A percentile compares a stretch with the other conserved stretches of the same genome.
These are phyloP conservation scores for Hypoxylon rickii DNA, from an alignment of 495 filamentous ascomycete species.

Conservation along the genomic window DNA sequence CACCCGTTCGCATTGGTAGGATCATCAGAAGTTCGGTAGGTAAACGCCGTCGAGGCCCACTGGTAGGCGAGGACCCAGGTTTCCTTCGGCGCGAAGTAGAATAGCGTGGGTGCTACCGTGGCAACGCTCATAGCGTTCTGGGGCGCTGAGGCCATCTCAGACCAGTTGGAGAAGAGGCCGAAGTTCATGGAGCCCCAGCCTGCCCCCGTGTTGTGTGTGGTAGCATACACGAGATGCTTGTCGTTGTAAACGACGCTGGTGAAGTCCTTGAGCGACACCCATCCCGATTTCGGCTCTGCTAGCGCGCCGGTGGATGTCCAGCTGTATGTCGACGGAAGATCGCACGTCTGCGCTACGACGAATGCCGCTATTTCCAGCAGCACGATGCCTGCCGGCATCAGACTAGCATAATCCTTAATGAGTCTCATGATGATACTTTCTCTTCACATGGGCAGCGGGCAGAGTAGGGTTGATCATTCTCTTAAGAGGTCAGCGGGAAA, in stretches of 20 bases:
- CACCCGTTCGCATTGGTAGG: conserved; percentile 61
- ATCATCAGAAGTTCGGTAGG: conserved; percentile 62
- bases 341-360: conserved; percentile 44
- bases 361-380: conserved; percentile 30
- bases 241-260: conserved; percentile 55
- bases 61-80: conserved; percentile 66
- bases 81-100: conserved; percentile 64
- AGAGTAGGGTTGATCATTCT: too few relatives aligned
- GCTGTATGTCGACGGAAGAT: conserved; percentile 58
- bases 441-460: too few relatives aligned
- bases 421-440: conserved; percentile 20
- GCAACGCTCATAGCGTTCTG: conserved; percentile 54
- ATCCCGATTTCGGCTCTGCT: conserved; percentile 55
- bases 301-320: conserved; percentile 58
- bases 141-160: conserved; percentile 55
- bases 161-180: conserved; percentile 58
- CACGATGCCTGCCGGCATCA: conserved; percentile 3
- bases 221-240: conserved; percentile 61
- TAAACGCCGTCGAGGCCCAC: conserved; percentile 62
- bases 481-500: too few relatives aligned
- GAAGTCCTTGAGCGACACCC: conserved; percentile 64
- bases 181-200: conserved; percentile 64
- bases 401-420: background rate
- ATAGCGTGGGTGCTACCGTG: conserved; percentile 64
- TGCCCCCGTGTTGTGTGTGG: conserved; percentile 42